Evolutionary conservation across 1,284 basidiomycete species (phyloP).

Genomic region (Trametes sp.): DNA sequence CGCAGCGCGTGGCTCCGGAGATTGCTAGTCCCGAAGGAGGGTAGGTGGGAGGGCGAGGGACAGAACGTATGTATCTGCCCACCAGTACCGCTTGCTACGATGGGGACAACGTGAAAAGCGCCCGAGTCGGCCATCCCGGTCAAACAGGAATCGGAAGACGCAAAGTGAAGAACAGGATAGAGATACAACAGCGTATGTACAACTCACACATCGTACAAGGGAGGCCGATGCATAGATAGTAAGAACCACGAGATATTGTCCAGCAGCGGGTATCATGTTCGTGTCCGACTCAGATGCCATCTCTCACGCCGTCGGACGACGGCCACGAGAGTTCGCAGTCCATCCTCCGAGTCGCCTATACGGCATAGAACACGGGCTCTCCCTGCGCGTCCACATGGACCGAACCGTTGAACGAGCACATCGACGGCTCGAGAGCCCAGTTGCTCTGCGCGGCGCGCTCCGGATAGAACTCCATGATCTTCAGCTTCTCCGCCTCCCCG

Average conservation of each 20-base stretch:
- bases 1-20: too few species aligned
- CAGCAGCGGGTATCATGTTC: not conserved
- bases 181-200: not conserved
- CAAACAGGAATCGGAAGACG: too few species aligned
- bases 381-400: slow-evolving; percentile 3
- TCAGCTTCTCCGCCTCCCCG: not conserved
- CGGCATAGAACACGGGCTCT: slow-evolving; percentile 4
- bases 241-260: not conserved
- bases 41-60: too few species aligned
- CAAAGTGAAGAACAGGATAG: not conserved
- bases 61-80: too few species aligned
- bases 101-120: not conserved
- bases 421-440: slow-evolving; percentile 1
- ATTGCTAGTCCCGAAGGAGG: too few species aligned
- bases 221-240: too few species aligned
- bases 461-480: not conserved
- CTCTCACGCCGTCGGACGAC: too few species aligned
- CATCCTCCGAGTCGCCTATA: not conserved
- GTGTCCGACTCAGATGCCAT: too few species aligned
- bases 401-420: slow-evolving; percentile 2
- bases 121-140: not conserved
- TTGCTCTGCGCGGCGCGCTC: not conserved
- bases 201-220: not conserved
- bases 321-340: not conserved
- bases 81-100: too few species aligned